Base-by-base conservation (phyloP, 495 filamentous ascomycete genomes). In the Cercophora samala region DNA sequence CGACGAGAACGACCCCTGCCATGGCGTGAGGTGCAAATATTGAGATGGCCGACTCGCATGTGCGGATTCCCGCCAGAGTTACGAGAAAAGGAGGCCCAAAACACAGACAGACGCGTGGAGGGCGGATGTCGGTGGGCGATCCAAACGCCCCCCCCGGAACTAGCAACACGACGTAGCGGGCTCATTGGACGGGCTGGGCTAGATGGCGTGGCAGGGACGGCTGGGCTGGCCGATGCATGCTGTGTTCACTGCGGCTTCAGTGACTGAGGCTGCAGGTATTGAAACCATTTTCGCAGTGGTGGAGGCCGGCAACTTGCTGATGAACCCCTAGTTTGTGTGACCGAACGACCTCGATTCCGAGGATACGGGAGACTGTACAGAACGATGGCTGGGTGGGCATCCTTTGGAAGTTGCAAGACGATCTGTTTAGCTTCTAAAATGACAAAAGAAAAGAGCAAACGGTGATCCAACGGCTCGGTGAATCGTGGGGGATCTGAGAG, bases 71-170 rank as follows among this genome's bases (percentile, higher is more conserved):
- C 58, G 66, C 42, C 17, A 19, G 21, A 26, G 26, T 19, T 9
- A 18, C 19, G 66, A 62, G 51, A 42, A 26, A 13, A 13, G 54
- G 46, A 60, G 26, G 51, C n/a, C 62, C 62, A 42, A 29, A 17
- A 22, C 46, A 18, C 25, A 24, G 54, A 46, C 51, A 23, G 51
- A 68, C 62, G 63, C 62, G 66, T 61, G 56, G 42, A 64, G 53
- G 22, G 22, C 53, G 53, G n/a, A 23, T 26, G 63, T n/a, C 11
- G 15, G 23, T 60, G 51, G 63, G 6, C 63, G 66, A 65, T 65
- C 66, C 21, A 46, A 62, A 58, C 63, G 62, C 58, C 62, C 58
- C 62, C n/a, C 53, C 51, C 51, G 66, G 52, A 52, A 24, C 29
- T 51, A 25, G 23, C 32, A 22, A 17, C 37, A 15, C 17, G 21